These are phyloP conservation scores for Cucumis hystrix DNA, from an alignment of 306 rosid species.

Conservation along the genomic window DNA sequence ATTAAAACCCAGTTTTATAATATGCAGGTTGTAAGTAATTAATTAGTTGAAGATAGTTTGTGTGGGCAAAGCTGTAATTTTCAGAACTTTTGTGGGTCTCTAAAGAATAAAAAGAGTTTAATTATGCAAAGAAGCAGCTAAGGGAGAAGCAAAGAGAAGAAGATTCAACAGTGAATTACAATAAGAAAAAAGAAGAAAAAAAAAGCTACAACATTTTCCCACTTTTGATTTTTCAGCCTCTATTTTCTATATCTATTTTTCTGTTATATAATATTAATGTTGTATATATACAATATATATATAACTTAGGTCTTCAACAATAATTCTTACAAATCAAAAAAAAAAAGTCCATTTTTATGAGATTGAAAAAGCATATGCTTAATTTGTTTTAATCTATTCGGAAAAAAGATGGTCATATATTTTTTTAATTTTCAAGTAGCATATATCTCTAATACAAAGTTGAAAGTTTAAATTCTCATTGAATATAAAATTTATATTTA, in stretches of 20 bases:
- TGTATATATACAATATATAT: background rate
- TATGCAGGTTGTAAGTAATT: slow-evolving; percentile 53
- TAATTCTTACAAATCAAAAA: background rate
- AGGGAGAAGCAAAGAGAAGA: background rate
- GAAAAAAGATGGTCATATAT: too few species aligned
- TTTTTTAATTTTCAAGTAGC: too few species aligned
- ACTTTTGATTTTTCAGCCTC: background rate
- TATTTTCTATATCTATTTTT: background rate
- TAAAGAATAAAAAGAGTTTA: background rate
- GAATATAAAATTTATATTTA: too few species aligned
- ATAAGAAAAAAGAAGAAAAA: background rate
- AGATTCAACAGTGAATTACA: background rate
- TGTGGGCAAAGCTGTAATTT: background rate
- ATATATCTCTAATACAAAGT: too few species aligned
- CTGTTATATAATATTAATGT: background rate
- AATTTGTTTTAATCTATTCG: background rate
- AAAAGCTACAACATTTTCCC: background rate
- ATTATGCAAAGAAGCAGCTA: background rate
- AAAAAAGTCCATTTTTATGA: background rate
- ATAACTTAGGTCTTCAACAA: background rate
- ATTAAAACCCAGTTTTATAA: background rate
- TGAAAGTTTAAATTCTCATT: too few species aligned
- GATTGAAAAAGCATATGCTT: background rate
- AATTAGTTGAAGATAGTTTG: background rate
- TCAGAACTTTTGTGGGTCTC: background rate